Conservation (phyloP, 495 filamentous ascomycete genomes). For the Neurospora sp. region DNA sequence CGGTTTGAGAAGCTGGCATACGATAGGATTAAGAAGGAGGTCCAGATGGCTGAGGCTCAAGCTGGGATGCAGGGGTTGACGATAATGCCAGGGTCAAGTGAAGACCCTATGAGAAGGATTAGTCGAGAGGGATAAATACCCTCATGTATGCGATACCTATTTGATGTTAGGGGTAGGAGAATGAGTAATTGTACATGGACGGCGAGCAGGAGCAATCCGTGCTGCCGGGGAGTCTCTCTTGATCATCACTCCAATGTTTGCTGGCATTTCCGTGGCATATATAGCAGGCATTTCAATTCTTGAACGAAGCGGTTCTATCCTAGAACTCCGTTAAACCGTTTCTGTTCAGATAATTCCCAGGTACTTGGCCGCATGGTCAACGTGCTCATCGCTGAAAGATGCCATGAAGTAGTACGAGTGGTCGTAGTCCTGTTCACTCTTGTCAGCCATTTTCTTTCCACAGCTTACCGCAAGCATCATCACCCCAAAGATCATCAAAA, state of each 20-base stretch:
- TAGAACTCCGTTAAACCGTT: neutral
- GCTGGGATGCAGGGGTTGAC: constrained; percentile 18
- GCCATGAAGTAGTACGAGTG: constrained; percentile 96
- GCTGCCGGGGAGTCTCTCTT: neutral
- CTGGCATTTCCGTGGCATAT: neutral
- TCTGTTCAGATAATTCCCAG: constrained; percentile 26
- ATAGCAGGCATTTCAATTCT: neutral
- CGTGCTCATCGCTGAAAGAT: constrained; percentile 78
- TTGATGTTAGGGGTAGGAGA: neutral
- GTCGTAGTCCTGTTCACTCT: constrained; percentile 60
- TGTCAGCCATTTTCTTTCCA: neutral
- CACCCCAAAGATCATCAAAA: neutral
- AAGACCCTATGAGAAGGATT: constrained; percentile 19
- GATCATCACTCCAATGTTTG: neutral
- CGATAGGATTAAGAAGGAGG: constrained; percentile 56
- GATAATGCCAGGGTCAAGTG: constrained; percentile 8
- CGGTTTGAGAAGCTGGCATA: constrained; percentile 81
- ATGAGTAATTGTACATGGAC: neutral
- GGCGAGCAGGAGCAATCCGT: neutral
- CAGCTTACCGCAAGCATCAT: no score
- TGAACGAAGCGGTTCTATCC: neutral
- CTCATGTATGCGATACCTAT: neutral
- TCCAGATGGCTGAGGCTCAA: constrained; percentile 33
- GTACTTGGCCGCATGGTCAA: constrained; percentile 83
- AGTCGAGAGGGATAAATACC: constrained; percentile 7